Conservation (phyloP, 164 flowering plant species). For the Platanus orientalis region DNA sequence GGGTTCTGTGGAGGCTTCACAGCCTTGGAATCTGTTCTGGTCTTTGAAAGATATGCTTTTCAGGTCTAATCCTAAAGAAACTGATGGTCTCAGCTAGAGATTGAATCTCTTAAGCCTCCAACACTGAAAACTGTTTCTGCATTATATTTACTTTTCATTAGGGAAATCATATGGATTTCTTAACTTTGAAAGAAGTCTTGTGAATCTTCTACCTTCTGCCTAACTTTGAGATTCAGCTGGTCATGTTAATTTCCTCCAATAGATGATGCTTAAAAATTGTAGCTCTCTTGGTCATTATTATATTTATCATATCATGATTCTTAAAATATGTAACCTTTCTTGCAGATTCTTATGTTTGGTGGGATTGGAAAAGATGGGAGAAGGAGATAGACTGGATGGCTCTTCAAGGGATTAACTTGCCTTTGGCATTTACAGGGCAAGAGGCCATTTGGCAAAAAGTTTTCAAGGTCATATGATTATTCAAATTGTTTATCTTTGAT, state of each 20-base stretch:
- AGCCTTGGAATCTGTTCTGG: too few relatives aligned
- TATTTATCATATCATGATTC: neutral
- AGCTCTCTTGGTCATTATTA: neutral
- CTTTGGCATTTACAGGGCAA: conserved; percentile 92
- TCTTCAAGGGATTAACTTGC: conserved; percentile 91
- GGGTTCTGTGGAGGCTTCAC: too few relatives aligned
- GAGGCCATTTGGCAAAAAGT: conserved; percentile 97
- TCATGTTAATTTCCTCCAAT: neutral
- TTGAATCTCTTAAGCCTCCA: neutral
- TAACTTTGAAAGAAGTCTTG: neutral
- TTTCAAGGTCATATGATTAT: conserved; percentile 52
- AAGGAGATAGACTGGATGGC: conserved; percentile 99
- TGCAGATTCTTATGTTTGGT: conserved; percentile 96
- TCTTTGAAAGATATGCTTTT: too few relatives aligned
- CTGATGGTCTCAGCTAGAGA: neutral
- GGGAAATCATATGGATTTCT: neutral
- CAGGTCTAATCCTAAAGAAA: neutral
- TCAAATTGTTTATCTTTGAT: conserved; percentile 7
- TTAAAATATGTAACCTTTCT: neutral
- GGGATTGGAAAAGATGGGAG: conserved; percentile 99
- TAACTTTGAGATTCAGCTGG: neutral
- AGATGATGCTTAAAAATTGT: neutral
- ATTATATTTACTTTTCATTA: neutral
- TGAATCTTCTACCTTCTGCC: neutral
- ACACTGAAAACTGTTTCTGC: neutral